phyloP scores from a whole-genome alignment of 1,284 basidiomycete species.

The Coniferiporia sulphurascens region DNA sequence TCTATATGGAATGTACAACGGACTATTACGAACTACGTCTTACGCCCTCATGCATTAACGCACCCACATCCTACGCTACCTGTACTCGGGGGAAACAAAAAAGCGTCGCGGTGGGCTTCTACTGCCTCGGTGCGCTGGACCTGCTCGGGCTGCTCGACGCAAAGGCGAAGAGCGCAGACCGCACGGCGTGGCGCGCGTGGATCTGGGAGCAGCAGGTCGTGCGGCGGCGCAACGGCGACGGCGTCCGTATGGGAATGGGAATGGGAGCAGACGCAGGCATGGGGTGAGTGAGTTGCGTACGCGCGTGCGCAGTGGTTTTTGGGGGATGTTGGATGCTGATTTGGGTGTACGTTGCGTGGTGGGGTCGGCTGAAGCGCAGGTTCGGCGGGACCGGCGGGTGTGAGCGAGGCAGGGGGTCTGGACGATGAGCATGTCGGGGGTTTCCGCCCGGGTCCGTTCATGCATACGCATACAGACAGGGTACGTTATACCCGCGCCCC shows the following conservation, averaged over 20 bases:
- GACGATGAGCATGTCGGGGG: conserved; percentile 8
- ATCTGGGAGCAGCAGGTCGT: conserved; percentile 65
- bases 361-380: background rate
- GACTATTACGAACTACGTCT: too few relatives aligned
- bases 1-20: too few relatives aligned
- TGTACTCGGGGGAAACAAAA: too few relatives aligned
- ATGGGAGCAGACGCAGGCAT: too few relatives aligned
- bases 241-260: too few relatives aligned
- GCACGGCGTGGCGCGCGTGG: conserved; percentile 73
- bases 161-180: conserved; percentile 46
- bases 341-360: too few relatives aligned
- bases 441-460: conserved; percentile 46
- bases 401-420: background rate
- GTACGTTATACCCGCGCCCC: conserved; percentile 9
- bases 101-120: conserved; percentile 81
- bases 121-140: conserved; percentile 77
- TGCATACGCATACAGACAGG: conserved; percentile 38
- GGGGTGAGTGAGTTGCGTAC: too few relatives aligned
- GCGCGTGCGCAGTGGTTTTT: too few relatives aligned
- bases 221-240: background rate
- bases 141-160: conserved; percentile 54
- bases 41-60: too few relatives aligned
- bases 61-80: too few relatives aligned
- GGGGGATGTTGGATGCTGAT: too few relatives aligned
- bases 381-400: too few relatives aligned